Evolutionary conservation across 495 filamentous ascomycete species (phyloP), one percentile per base, ranked within the genome.

Genomic region (Trichoderma reesei): DNA sequence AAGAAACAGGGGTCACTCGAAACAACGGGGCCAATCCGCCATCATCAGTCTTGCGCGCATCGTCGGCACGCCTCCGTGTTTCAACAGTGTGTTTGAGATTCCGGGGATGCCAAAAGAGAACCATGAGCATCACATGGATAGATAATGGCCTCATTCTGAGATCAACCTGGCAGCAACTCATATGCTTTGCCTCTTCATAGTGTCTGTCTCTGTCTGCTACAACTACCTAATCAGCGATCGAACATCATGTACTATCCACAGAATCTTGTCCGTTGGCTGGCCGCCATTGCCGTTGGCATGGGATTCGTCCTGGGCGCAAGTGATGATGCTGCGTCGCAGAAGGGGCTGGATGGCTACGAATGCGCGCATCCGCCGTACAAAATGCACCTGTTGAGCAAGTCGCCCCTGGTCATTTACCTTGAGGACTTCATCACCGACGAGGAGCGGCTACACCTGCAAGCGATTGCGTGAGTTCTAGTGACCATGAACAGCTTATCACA

Each of bases 361-460:
- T 77, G 76, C 70, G 41, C 70, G 62, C 74, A 77, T 59, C 75
- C 78, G 31, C 72, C 72, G 20, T 84, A 83, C 70, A 74, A 78
- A 41, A 74, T 78, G 11, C 76, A 80, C 63, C 69, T 85, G 63
- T 76, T 85, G 62, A 83, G 81, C 33, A 76, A 79, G 65, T 76
- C 74, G 8, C 83, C 83, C 0, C 72, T 85, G 5, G 75, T 86
- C 4, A 79, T 86, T 63, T 85, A 85, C 70, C 77, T 85, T 67
- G 73, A 71, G 42, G 69, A 78, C 67, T 82, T 82, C 66, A 61
- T 82, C 44, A 80, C 78, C 3, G 38, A 70, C 13, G 63, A 69
- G 26, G 79, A 82, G 64, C 73, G 73, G 41, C 65, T 63, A 2
- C 76, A 82, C 51, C 68, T 82, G 0, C 72, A 73, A 51, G 62